Conservation (phyloP, 2,329 filamentous ascomycete genomes). For the Hortaea werneckii region DNA sequence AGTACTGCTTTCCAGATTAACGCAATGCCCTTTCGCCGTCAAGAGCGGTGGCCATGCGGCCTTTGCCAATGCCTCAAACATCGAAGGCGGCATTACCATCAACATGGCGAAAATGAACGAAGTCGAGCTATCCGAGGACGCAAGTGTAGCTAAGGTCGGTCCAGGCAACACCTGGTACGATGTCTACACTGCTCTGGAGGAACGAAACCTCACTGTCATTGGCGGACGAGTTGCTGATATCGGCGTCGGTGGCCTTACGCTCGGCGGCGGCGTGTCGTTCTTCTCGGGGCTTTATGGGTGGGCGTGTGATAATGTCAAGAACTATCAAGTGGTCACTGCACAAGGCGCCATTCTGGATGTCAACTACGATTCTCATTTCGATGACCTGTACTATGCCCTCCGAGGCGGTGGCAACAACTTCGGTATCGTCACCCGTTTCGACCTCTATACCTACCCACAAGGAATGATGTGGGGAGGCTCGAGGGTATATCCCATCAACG, state of each 20-base stretch:
- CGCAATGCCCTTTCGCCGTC: conserved; percentile 18
- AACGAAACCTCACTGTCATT: conserved; percentile 10
- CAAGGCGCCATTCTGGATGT: conserved; percentile 13
- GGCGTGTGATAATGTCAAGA: conserved; percentile 20
- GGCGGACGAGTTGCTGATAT: conserved; percentile 16
- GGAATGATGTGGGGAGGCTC: conserved; percentile 10
- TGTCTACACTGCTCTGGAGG: conserved; percentile 9
- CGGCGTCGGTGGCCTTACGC: conserved; percentile 20
- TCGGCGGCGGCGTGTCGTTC: conserved; percentile 24
- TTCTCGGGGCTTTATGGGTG: conserved; percentile 18
- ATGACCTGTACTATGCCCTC: conserved; percentile 17
- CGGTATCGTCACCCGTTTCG: conserved; percentile 20
- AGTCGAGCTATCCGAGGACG: conserved; percentile 7
- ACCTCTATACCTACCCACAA: conserved; percentile 13
- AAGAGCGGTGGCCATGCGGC: conserved; percentile 20
- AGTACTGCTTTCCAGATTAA: neutral
- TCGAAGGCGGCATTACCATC: conserved; percentile 17
- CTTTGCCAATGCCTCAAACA: conserved; percentile 15
- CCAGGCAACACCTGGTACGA: conserved; percentile 9
- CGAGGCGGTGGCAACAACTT: conserved; percentile 21
- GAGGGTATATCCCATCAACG: neutral
- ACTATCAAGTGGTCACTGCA: conserved; percentile 19
- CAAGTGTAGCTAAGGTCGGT: conserved; percentile 9
- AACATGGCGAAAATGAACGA: conserved; percentile 12
- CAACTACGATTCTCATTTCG: conserved; percentile 4